Evolutionary conservation across 2,329 filamentous ascomycete species (phyloP).

Genomic region (Claviceps sp.): DNA sequence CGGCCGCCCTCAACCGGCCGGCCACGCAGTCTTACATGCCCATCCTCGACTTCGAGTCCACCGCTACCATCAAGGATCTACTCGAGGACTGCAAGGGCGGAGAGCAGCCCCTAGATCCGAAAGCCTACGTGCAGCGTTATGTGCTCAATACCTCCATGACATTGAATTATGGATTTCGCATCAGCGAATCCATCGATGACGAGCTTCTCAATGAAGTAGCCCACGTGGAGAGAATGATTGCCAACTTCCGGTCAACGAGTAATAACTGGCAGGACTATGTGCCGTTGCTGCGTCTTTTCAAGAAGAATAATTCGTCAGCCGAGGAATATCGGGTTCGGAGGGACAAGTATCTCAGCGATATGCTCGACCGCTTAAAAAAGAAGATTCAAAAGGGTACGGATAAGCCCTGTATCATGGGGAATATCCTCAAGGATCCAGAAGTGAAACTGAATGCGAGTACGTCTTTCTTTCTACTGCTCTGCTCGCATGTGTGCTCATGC

Average conservation of each 20-base stretch:
- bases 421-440: conserved; percentile 42
- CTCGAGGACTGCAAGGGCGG: conserved; percentile 51
- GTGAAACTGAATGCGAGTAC: conserved; percentile 25
- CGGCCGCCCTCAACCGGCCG: conserved; percentile 64
- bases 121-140: conserved; percentile 60
- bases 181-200: conserved; percentile 56
- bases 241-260: conserved; percentile 63
- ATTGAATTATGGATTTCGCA: conserved; percentile 67
- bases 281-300: conserved; percentile 53
- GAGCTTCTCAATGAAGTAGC: conserved; percentile 59
- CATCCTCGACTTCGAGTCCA: conserved; percentile 66
- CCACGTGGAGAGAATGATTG: conserved; percentile 61
- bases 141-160: conserved; percentile 67
- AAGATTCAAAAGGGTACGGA: conserved; percentile 26
- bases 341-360: conserved; percentile 52
- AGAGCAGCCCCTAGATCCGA: conserved; percentile 52
- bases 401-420: conserved; percentile 28
- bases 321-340: conserved; percentile 51
- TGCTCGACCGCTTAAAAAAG: conserved; percentile 44
- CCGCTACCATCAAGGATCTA: conserved; percentile 58
- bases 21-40: conserved; percentile 70
- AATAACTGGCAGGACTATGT: conserved; percentile 82
- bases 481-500: neutral
- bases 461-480: neutral
- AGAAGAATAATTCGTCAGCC: conserved; percentile 48